These are phyloP conservation scores for Talaromyces amestolkiae DNA, from an alignment of 2,329 filamentous ascomycete genomes.

Conservation along the genomic window DNA sequence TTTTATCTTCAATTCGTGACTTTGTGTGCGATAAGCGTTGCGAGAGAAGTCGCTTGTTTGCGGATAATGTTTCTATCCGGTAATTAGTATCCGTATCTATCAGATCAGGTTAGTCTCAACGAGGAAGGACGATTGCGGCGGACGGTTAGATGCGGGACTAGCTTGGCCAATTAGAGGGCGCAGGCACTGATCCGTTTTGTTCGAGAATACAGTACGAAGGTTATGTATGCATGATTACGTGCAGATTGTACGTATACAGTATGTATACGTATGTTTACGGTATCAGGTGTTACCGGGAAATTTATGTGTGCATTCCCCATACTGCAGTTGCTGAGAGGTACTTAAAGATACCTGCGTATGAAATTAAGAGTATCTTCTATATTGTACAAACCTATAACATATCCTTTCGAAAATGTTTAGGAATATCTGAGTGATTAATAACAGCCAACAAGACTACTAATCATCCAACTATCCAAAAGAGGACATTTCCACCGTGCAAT, in stretches of 20 bases:
- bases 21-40: neutral
- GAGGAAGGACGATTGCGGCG: neutral
- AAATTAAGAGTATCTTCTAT: neutral
- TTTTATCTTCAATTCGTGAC: no score
- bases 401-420: neutral
- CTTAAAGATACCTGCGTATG: neutral
- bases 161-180: neutral
- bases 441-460: neutral
- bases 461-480: neutral
- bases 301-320: neutral
- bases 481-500: neutral
- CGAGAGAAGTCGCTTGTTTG: neutral
- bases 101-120: neutral
- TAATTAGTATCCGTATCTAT: neutral
- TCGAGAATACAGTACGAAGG: slow-evolving; percentile 1
- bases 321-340: neutral
- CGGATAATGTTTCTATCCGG: neutral
- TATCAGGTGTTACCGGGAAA: neutral
- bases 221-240: neutral
- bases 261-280: neutral
- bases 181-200: neutral
- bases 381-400: neutral
- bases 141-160: neutral
- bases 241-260: neutral
- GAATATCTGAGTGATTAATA: neutral